phyloP scores from a whole-genome alignment of 1,139 yeast species.

The Protomyces pachydermus region DNA sequence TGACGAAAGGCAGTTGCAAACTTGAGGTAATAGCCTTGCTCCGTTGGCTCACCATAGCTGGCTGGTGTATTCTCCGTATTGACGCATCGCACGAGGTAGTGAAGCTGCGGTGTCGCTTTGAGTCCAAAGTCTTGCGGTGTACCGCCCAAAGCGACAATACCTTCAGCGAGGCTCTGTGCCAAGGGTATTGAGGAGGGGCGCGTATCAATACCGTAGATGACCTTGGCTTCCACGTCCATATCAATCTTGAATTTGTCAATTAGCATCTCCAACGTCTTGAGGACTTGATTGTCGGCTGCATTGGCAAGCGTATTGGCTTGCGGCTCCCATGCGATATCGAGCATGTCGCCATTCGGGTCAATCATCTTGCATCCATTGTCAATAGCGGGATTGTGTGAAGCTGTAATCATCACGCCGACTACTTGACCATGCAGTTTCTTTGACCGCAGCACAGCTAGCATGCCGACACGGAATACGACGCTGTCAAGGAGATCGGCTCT shows the following conservation, averaged over 20 bases:
- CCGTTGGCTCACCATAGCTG: constrained; percentile 59
- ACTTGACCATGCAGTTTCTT: constrained; percentile 61
- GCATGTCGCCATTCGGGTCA: constrained; percentile 53
- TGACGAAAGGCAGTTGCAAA: constrained; percentile 48
- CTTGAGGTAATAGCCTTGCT: constrained; percentile 66
- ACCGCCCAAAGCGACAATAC: constrained; percentile 51
- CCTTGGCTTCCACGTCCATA: constrained; percentile 41
- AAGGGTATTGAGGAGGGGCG: constrained; percentile 68
- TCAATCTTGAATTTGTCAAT: constrained; percentile 45
- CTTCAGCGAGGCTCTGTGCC: constrained; percentile 60
- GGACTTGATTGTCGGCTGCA: constrained; percentile 43
- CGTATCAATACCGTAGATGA: constrained; percentile 53
- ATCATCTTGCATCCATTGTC: constrained; percentile 96
- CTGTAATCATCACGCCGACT: constrained; percentile 84
- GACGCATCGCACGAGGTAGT: constrained; percentile 69
- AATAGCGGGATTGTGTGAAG: constrained; percentile 90
- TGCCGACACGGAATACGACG: constrained; percentile 78
- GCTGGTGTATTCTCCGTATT: constrained; percentile 45
- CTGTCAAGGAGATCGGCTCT: constrained; percentile 64
- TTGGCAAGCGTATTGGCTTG: constrained; percentile 80
- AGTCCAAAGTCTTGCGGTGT: constrained; percentile 56
- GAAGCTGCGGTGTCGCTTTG: constrained; percentile 91
- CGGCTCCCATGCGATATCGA: constrained; percentile 59
- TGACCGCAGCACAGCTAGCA: constrained; percentile 77
- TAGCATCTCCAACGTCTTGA: constrained; percentile 38